Conservation (phyloP, 2,329 filamentous ascomycete species). For the Rutstroemia sp. region DNA sequence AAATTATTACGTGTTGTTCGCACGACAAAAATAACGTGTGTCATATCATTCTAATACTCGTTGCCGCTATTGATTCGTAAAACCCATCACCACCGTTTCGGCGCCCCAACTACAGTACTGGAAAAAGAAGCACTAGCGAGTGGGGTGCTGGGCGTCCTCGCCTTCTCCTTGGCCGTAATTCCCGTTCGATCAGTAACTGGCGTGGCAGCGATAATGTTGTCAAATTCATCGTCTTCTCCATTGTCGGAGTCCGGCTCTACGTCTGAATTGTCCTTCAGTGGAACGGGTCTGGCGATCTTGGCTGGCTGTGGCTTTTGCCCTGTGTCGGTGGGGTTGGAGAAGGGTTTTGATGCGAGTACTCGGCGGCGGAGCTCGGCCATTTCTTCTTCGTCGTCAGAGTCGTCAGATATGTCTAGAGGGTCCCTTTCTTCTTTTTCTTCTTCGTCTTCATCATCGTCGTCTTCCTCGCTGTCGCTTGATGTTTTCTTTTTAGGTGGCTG, state of each 20-base stretch:
- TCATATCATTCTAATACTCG: no score
- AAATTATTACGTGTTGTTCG: no score
- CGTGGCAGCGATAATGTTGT: conserved; percentile 86
- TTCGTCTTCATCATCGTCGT: background rate
- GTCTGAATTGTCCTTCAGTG: conserved; percentile 53
- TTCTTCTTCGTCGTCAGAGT: conserved; percentile 70
- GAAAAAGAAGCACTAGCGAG: conserved; percentile 30
- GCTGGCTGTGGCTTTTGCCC: conserved; percentile 50
- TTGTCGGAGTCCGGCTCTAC: conserved; percentile 67
- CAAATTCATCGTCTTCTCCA: conserved; percentile 68
- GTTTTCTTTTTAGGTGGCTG: conserved; percentile 16
- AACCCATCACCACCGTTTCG: conserved; percentile 27
- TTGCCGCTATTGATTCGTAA: background rate
- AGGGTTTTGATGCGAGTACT: conserved; percentile 87
- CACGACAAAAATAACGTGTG: no score
- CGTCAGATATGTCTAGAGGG: conserved; percentile 25
- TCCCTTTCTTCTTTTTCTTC: background rate
- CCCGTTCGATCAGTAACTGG: conserved; percentile 83
- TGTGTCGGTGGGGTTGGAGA: conserved; percentile 51
- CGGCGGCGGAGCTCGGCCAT: conserved; percentile 90
- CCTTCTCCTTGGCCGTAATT: conserved; percentile 42
- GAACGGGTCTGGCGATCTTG: conserved; percentile 53
- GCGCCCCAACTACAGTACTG: conserved; percentile 30
- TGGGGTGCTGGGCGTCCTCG: conserved; percentile 28
- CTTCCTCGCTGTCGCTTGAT: conserved; percentile 31